These are phyloP conservation scores for Sporothrix globosa DNA, from an alignment of 2,329 filamentous ascomycete species.

Conservation along the genomic window DNA sequence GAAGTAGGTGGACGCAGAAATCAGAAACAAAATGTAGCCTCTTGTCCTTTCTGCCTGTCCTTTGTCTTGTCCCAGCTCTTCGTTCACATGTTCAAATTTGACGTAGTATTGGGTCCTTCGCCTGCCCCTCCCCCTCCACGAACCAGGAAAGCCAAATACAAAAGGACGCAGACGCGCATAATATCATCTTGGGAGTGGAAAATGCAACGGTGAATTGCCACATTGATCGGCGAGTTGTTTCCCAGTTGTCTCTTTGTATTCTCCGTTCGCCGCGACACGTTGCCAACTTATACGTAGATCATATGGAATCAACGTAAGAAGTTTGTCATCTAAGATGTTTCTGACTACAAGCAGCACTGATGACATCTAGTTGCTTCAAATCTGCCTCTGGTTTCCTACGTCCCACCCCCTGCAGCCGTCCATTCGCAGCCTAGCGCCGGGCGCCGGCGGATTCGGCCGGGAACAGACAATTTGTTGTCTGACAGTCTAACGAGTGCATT, in stretches of 20 bases:
- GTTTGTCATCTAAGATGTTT: no score
- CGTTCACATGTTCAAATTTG: conserved; percentile 7
- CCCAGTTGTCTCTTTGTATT: neutral
- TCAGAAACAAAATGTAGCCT: no score
- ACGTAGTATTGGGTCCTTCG: conserved; percentile 5
- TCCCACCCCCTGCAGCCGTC: neutral
- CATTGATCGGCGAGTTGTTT: neutral
- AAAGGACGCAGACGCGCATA: neutral
- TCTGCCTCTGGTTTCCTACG: neutral
- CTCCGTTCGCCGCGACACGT: neutral
- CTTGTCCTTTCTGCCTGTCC: no score
- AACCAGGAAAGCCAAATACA: neutral
- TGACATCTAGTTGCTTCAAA: neutral
- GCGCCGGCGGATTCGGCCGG: conserved; percentile 8
- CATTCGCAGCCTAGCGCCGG: neutral
- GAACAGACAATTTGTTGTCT: conserved; percentile 6
- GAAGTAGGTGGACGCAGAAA: no score
- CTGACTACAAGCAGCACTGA: neutral
- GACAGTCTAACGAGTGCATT: neutral
- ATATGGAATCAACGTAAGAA: neutral
- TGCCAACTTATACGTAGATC: neutral
- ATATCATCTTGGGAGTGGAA: neutral
- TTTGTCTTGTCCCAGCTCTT: no score
- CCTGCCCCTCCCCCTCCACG: neutral
- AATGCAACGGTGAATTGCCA: neutral